phyloP scores from a whole-genome alignment of 2,329 filamentous ascomycete genomes.

The Nemania abortiva region DNA sequence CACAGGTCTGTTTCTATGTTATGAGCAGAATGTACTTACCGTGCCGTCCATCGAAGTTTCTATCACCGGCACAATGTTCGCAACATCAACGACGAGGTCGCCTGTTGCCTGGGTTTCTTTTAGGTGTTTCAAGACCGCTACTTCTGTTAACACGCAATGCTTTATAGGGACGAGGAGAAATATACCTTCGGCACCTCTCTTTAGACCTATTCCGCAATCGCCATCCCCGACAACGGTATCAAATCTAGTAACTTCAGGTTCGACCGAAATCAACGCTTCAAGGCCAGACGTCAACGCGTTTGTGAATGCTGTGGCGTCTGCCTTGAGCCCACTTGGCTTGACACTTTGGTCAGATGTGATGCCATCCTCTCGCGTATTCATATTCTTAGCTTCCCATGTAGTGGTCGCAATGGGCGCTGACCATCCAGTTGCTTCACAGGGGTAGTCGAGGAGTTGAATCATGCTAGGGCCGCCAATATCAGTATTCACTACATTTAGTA shows the following conservation, averaged over 20 bases:
- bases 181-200: slow-evolving; percentile 83
- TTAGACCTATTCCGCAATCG: slow-evolving; percentile 88
- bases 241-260: slow-evolving; percentile 78
- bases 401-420: slow-evolving; percentile 69
- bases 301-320: slow-evolving; percentile 65
- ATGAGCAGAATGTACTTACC: slow-evolving; percentile 60
- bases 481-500: slow-evolving; percentile 73
- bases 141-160: slow-evolving; percentile 13
- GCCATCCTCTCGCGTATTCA: slow-evolving; percentile 59
- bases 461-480: slow-evolving; percentile 71
- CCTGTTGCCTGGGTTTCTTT: slow-evolving; percentile 59
- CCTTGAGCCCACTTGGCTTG: slow-evolving; percentile 62
- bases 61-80: slow-evolving; percentile 65
- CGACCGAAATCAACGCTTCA: slow-evolving; percentile 71
- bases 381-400: slow-evolving; percentile 72
- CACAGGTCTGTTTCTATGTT: not conserved
- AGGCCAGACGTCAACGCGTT: slow-evolving; percentile 68
- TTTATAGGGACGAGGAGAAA: not conserved
- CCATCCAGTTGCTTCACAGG: slow-evolving; percentile 78
- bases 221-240: slow-evolving; percentile 91
- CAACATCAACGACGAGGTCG: slow-evolving; percentile 66
- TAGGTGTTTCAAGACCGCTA: slow-evolving; percentile 67
- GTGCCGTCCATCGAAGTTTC: slow-evolving; percentile 72
- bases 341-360: slow-evolving; percentile 50
- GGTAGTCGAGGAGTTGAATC: slow-evolving; percentile 77